Conservation (phyloP, 768 basidiomycete species). For the Sporobolomyces pararoseus region DNA sequence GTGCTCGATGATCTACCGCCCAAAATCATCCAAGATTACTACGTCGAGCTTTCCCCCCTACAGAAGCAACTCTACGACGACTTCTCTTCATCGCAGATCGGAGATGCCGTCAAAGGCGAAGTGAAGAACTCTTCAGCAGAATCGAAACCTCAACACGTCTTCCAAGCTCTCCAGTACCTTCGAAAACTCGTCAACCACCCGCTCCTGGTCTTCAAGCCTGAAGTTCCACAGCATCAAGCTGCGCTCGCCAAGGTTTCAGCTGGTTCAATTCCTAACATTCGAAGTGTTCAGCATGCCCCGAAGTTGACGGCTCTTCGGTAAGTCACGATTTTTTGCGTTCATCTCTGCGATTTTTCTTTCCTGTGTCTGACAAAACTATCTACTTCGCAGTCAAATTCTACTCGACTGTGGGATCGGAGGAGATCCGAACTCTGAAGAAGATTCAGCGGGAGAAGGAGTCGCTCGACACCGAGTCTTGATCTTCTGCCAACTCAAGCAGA, state of each 20-base stretch:
- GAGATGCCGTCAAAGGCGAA: conserved; percentile 55
- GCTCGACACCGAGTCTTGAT: conserved; percentile 98
- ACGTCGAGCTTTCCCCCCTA: conserved; percentile 90
- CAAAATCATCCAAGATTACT: conserved; percentile 99
- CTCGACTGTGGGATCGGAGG: conserved; percentile 88
- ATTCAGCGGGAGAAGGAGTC: conserved; percentile 55
- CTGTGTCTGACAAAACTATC: background rate
- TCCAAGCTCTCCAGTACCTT: conserved; percentile 94
- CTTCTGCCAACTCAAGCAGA: conserved; percentile 98
- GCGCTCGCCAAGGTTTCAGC: conserved; percentile 53
- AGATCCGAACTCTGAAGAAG: conserved; percentile 51
- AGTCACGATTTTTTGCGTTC: conserved; percentile 46
- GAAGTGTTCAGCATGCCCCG: conserved; percentile 85
- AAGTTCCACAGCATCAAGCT: conserved; percentile 60
- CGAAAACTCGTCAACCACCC: conserved; percentile 98
- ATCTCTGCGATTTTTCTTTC: too few species aligned
- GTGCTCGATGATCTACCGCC: conserved; percentile 92
- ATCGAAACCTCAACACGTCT: conserved; percentile 62
- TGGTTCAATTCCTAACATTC: conserved; percentile 49
- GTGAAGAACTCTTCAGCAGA: conserved; percentile 49
- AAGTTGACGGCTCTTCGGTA: conserved; percentile 88
- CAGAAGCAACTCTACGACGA: conserved; percentile 94
- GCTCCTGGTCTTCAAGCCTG: conserved; percentile 74
- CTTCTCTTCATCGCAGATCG: conserved; percentile 69
- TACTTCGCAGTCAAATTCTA: conserved; percentile 70